Base-by-base conservation (phyloP, 768 basidiomycete species). In the Flagelloscypha sp. region DNA sequence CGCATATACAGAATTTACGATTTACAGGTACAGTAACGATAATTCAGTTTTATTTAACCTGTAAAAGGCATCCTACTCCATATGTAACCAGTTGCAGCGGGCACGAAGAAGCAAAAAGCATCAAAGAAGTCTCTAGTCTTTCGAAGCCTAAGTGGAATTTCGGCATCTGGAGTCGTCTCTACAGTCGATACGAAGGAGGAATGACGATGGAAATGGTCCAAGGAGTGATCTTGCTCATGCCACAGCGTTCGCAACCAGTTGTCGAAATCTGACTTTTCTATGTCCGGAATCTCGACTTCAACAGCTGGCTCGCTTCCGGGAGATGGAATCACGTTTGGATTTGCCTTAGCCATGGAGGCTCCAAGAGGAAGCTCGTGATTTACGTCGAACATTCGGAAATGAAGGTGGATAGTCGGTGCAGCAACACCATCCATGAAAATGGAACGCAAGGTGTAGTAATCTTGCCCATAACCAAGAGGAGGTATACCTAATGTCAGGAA, bases 381-480 rank as follows among this genome's bases (percentile, higher is more conserved):
- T 10, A 88, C 82, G 42, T 83, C 65, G 53, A 85, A 88, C 45
- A 82, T 61, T 30, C 88, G 76, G 27, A 98, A 54, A 54, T 98
- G 94, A 48, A 97, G 70, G 58, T 94, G 86, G 24, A 99, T 70
- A 6, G 67, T 61, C 0, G 93, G 94, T 2, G 94, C 92, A 3
- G 92, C 70, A 3, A 88, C 61, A 3, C 84, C 72, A 43, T 80
- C 68, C 38, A 82, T 68, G 59, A 94, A 95, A 42, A 95, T 80
- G 6, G 90, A 92, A 27, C 84, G 76, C 25, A 98, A 62, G 27
- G 88, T 92, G 56, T 94, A 97, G 55, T 80, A 87, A 16, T 75
- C 71, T 57, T 95, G 92, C 0, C 90, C 90, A 49, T 85, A 92
- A 20, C 76, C 79, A 48, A 72, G 66, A 3, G 74, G 69, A 11